Evolutionary conservation across 345 rosid species (phyloP).

Genomic region (Pugionium cornutum): DNA sequence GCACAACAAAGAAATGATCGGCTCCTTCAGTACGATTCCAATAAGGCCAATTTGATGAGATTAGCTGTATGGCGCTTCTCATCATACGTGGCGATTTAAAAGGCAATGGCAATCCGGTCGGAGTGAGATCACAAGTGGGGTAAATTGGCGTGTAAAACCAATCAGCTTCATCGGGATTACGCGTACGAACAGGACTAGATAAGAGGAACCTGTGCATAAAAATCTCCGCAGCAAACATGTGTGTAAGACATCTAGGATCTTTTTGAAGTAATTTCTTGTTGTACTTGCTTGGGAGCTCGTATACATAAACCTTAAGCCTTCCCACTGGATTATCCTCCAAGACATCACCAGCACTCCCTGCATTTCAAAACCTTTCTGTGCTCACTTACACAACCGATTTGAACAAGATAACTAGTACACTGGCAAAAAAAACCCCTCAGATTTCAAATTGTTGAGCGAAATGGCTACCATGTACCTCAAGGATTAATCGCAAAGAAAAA

Average conservation of each 20-base stretch:
- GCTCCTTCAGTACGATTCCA: slow-evolving; percentile 97
- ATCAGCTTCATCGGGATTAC: slow-evolving; percentile 87
- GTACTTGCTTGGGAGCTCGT: slow-evolving; percentile 94
- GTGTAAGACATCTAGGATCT: slow-evolving; percentile 90
- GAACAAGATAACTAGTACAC: not conserved
- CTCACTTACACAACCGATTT: not conserved
- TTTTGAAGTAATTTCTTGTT: slow-evolving; percentile 89
- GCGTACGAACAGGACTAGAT: slow-evolving; percentile 87
- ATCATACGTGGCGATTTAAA: slow-evolving; percentile 93
- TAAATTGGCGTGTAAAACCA: slow-evolving; percentile 95
- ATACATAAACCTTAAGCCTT: slow-evolving; percentile 77
- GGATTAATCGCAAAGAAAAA: not conserved
- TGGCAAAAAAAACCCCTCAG: slow-evolving; percentile 5
- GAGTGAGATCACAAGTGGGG: slow-evolving; percentile 95
- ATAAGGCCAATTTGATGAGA: slow-evolving; percentile 83
- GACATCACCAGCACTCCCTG: slow-evolving; percentile 98
- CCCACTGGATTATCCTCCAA: slow-evolving; percentile 96
- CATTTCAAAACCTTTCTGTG: not conserved
- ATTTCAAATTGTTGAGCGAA: not conserved
- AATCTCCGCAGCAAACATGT: slow-evolving; percentile 98
- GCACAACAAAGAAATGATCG: slow-evolving; percentile 93
- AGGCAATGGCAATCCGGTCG: slow-evolving; percentile 89
- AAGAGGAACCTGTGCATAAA: slow-evolving; percentile 89
- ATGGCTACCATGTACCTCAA: not conserved
- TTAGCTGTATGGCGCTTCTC: slow-evolving; percentile 87